Conservation (phyloP, 805 yeast genomes). For the Danielia oregonensis region DNA sequence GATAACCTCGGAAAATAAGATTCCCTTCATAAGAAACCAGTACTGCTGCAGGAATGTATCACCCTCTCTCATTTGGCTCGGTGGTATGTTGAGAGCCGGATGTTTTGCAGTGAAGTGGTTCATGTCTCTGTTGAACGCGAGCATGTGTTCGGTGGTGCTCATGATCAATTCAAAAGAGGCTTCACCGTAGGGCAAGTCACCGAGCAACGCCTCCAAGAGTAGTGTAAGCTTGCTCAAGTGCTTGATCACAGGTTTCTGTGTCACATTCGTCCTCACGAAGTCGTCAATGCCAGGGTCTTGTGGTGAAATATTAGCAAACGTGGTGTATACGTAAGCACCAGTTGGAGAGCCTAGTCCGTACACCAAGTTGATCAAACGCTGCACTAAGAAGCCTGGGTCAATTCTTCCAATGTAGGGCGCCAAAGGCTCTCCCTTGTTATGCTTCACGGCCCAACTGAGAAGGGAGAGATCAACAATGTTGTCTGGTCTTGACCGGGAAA, state of each 20-base stretch:
- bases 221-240: conserved; percentile 49
- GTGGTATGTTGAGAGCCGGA: conserved; percentile 7
- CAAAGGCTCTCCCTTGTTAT: conserved; percentile 21
- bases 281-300: conserved; percentile 11
- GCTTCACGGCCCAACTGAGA: conserved; percentile 33
- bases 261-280: conserved; percentile 9
- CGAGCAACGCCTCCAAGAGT: conserved; percentile 36
- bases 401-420: conserved; percentile 18
- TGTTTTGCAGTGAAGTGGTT: conserved; percentile 14
- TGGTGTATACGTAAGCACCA: conserved; percentile 13
- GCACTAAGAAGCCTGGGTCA: conserved; percentile 17
- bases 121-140: conserved; percentile 26
- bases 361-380: conserved; percentile 18
- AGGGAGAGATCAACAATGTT: conserved; percentile 26
- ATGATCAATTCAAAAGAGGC: conserved; percentile 17
- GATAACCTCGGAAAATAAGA: conserved; percentile 46
- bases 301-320: conserved; percentile 14
- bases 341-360: conserved; percentile 9
- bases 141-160: conserved; percentile 20
- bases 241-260: conserved; percentile 41
- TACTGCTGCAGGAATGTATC: conserved; percentile 18
- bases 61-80: conserved; percentile 7
- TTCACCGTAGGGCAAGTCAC: conserved; percentile 10
- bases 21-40: conserved; percentile 38
- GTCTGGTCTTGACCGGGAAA: conserved; percentile 18